phyloP scores from a whole-genome alignment of 306 rosid species.

The Malus sylvestris region DNA sequence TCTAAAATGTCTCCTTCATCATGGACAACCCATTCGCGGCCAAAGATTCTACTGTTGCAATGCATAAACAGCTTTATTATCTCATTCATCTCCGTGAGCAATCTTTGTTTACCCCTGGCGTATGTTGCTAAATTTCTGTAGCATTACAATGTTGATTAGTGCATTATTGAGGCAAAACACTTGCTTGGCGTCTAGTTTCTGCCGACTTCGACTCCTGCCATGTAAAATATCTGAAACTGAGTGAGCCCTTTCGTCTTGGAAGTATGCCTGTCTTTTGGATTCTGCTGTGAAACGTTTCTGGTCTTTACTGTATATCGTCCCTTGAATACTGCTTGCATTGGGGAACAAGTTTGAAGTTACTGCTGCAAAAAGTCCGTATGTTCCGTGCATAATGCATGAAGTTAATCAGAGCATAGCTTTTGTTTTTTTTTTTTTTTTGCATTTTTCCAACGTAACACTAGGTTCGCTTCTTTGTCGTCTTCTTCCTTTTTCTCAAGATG shows the following conservation, averaged over 20 bases:
- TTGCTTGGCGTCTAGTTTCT: not conserved
- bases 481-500: not conserved
- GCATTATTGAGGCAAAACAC: not conserved
- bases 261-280: not conserved
- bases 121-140: not conserved
- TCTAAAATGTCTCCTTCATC: slow-evolving; percentile 4
- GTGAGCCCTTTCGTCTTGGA: not conserved
- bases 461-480: not conserved
- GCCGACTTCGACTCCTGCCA: not conserved
- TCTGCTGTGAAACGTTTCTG: not conserved
- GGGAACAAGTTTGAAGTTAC: not conserved
- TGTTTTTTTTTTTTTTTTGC: not conserved
- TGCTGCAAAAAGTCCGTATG: not conserved
- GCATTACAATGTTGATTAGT: not conserved
- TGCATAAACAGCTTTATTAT: not conserved
- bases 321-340: not conserved
- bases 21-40: not conserved
- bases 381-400: not conserved
- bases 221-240: not conserved
- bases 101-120: not conserved
- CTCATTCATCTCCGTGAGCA: not conserved
- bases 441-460: not conserved
- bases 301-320: not conserved
- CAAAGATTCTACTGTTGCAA: not conserved
- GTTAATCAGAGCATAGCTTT: not conserved